Percentiles rank a stretch among this genome's conserved stretches.
Evolutionary conservation across 306 rosid species (phyloP).

Genomic region (Aeschynomene evenia): DNA sequence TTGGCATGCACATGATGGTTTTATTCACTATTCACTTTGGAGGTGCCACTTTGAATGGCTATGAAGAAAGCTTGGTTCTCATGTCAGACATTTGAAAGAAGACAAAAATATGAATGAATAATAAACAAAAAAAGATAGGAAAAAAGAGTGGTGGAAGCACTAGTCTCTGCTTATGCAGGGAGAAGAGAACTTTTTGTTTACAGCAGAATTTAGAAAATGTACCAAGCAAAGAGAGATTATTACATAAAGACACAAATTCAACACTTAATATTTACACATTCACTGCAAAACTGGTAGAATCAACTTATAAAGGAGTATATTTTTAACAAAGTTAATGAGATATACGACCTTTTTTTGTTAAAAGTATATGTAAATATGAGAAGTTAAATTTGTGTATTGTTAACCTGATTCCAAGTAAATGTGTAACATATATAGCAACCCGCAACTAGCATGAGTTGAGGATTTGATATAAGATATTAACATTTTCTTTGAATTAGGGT

Average conservation of each 20-base stretch:
- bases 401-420: too few species aligned
- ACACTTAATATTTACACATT: too few species aligned
- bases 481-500: neutral
- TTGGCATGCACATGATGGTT: neutral
- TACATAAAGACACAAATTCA: too few species aligned
- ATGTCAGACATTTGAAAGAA: neutral
- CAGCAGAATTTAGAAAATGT: neutral
- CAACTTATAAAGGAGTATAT: too few species aligned
- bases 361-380: too few species aligned
- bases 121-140: neutral
- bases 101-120: neutral
- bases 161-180: too few species aligned
- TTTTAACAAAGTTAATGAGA: too few species aligned
- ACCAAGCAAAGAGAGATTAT: too few species aligned
- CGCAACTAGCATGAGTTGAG: neutral
- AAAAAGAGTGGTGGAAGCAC: neutral
- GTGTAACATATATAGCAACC: too few species aligned
- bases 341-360: too few species aligned
- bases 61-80: neutral
- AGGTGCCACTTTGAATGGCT: constrained; percentile 7
- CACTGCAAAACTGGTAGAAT: too few species aligned
- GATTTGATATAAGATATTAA: neutral
- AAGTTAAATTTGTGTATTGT: too few species aligned
- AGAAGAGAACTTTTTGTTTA: neutral
- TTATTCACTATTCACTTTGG: neutral